Percentiles rank a stretch among this genome's conserved stretches.
Conservation (phyloP, 2,329 filamentous ascomycete species). For the Fusarium sp. region DNA sequence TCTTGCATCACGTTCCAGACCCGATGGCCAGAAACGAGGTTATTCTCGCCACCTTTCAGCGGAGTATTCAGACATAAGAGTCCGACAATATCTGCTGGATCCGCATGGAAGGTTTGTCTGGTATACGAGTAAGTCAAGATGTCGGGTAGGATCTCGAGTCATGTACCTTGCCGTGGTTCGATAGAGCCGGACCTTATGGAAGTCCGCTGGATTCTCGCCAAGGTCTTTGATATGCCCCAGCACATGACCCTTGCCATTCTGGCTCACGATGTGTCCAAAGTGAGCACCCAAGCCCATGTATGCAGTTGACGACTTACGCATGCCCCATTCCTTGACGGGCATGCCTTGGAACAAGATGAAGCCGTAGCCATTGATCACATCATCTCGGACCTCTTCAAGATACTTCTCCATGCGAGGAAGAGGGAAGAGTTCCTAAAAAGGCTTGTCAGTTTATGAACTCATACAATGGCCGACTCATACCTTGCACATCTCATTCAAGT, state of each 20-base stretch:
- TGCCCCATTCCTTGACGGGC: conserved; percentile 78
- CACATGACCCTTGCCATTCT: conserved; percentile 84
- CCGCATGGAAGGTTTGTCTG: conserved; percentile 66
- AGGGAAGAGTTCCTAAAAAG: conserved; percentile 47
- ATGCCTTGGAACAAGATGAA: conserved; percentile 91
- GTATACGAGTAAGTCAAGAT: conserved; percentile 54
- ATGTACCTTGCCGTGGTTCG: conserved; percentile 64
- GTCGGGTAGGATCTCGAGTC: too few species aligned
- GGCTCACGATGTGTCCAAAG: conserved; percentile 84
- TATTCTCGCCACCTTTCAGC: conserved; percentile 82
- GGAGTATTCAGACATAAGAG: conserved; percentile 82
- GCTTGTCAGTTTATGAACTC: background rate
- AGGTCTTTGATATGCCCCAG: conserved; percentile 89
- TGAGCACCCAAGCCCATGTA: conserved; percentile 88
- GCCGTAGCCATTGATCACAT: conserved; percentile 78
- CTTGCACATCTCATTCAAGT: conserved; percentile 12
- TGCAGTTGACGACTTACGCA: conserved; percentile 79
- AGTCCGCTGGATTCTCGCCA: conserved; percentile 77
- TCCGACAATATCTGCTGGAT: conserved; percentile 84
- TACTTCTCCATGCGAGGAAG: conserved; percentile 45
- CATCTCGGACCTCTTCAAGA: conserved; percentile 48
- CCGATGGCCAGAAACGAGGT: conserved; percentile 79
- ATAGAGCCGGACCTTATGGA: conserved; percentile 87
- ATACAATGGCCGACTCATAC: background rate
- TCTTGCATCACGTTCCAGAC: conserved; percentile 83